phyloP scores from a whole-genome alignment of 208 protist species.

The Wallacemonas sp. region DNA sequence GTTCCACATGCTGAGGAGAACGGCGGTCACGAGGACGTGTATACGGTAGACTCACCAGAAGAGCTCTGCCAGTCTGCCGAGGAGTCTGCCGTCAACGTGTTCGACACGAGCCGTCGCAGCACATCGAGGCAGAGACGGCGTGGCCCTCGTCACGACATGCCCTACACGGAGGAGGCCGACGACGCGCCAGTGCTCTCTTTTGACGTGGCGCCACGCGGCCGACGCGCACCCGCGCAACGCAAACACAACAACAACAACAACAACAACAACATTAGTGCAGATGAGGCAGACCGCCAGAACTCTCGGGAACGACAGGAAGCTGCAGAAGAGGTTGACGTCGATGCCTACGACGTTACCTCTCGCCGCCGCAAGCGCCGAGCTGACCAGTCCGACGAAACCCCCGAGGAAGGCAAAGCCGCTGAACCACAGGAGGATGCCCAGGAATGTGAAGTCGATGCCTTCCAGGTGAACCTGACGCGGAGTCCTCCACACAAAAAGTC shows the following conservation, averaged over 20 bases:
- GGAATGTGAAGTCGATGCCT: conserved; percentile 9
- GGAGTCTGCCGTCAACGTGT: background rate
- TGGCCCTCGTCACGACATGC: background rate
- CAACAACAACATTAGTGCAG: conserved; percentile 9
- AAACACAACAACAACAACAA: conserved; percentile 9
- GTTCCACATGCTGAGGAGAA: background rate
- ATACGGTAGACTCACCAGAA: no score
- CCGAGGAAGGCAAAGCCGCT: background rate
- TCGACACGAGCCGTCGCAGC: background rate
- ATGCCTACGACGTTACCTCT: background rate
- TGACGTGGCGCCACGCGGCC: background rate
- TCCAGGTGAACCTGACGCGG: background rate
- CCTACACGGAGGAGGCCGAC: background rate
- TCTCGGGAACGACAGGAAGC: background rate
- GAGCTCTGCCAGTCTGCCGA: background rate
- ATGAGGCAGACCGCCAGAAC: background rate
- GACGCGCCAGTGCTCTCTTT: background rate
- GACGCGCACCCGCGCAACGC: background rate
- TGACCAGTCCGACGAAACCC: background rate
- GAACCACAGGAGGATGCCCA: background rate
- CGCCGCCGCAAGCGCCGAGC: background rate
- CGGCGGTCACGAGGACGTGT: background rate
- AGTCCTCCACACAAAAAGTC: background rate
- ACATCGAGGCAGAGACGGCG: background rate
- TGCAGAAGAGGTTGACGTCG: conserved; percentile 3